Evolutionary conservation across 2,329 filamentous ascomycete genomes (phyloP).

Genomic region (Emericellopsis cladophorae): DNA sequence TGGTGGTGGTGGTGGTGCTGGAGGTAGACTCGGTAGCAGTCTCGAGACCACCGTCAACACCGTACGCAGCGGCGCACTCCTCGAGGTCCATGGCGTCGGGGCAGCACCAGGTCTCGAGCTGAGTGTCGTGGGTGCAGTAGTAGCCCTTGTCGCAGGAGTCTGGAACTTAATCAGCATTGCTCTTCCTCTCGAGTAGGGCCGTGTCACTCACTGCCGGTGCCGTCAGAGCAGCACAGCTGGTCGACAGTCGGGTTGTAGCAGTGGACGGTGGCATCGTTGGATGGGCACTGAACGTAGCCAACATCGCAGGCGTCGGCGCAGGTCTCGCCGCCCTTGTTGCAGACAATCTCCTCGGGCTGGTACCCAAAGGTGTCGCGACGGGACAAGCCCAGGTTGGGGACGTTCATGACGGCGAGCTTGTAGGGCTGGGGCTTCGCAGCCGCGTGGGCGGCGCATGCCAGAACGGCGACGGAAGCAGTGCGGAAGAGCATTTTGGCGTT

Average conservation of each 20-base stretch:
- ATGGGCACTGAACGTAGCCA: conserved; percentile 34
- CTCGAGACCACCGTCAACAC: conserved; percentile 32
- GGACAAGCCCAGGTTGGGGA: conserved; percentile 25
- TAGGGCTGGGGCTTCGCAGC: conserved; percentile 19
- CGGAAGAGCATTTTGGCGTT: conserved; percentile 21
- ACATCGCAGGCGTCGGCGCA: conserved; percentile 43
- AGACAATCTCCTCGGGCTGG: conserved; percentile 32
- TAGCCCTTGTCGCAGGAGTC: conserved; percentile 49
- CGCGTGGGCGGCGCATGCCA: conserved; percentile 20
- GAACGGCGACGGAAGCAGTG: conserved; percentile 17
- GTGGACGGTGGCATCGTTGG: conserved; percentile 35
- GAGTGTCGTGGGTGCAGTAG: conserved; percentile 46
- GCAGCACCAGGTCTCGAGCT: conserved; percentile 45
- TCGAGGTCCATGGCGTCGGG: conserved; percentile 38
- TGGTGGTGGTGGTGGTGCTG: conserved; percentile 11
- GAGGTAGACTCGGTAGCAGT: conserved; percentile 19
- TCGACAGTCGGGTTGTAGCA: conserved; percentile 41
- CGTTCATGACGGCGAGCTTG: conserved; percentile 21
- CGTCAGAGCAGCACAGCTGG: conserved; percentile 45
- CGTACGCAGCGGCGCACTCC: conserved; percentile 40
- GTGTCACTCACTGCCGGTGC: conserved; percentile 38
- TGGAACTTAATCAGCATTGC: conserved; percentile 11
- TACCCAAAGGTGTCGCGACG: conserved; percentile 34
- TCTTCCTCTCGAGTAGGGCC: not conserved
- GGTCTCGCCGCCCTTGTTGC: conserved; percentile 30